These are phyloP conservation scores for Naganishia friedmannii DNA, from an alignment of 768 basidiomycete genomes.

Conservation along the genomic window DNA sequence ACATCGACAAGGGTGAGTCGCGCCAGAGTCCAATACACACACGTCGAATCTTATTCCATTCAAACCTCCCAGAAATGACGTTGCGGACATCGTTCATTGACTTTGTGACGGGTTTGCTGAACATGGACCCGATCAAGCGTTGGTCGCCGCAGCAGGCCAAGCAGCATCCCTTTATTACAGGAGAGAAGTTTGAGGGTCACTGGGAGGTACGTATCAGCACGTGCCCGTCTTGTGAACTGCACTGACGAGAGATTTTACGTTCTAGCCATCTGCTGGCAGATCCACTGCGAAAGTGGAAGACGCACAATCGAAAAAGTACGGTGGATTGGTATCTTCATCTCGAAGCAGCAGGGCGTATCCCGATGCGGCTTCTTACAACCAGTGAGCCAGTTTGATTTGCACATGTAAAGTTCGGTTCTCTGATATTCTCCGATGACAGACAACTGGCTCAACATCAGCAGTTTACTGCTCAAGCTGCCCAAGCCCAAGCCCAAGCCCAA, in stretches of 20 bases:
- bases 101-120: conserved; percentile 89
- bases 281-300: background rate
- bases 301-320: conserved; percentile 58
- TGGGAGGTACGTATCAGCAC: conserved; percentile 42
- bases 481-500: conserved; percentile 24
- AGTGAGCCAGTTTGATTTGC: conserved; percentile 45
- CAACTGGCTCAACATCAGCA: conserved; percentile 91
- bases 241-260: background rate
- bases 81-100: conserved; percentile 94
- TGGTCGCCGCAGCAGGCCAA: conserved; percentile 98
- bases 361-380: conserved; percentile 90
- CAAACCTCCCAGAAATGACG: conserved; percentile 68
- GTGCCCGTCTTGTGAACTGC: background rate
- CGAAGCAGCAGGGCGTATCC: conserved; percentile 57
- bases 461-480: conserved; percentile 62
- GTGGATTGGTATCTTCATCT: conserved; percentile 56
- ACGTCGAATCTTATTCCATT: background rate
- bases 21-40: background rate
- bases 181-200: conserved; percentile 75
- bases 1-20: conserved; percentile 80
- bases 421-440: background rate
- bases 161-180: conserved; percentile 94
- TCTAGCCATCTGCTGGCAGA: conserved; percentile 2
- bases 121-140: conserved; percentile 88
- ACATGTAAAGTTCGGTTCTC: background rate